Evolutionary conservation across 805 yeast species (phyloP).

Genomic region (Candida nonsorbophila): DNA sequence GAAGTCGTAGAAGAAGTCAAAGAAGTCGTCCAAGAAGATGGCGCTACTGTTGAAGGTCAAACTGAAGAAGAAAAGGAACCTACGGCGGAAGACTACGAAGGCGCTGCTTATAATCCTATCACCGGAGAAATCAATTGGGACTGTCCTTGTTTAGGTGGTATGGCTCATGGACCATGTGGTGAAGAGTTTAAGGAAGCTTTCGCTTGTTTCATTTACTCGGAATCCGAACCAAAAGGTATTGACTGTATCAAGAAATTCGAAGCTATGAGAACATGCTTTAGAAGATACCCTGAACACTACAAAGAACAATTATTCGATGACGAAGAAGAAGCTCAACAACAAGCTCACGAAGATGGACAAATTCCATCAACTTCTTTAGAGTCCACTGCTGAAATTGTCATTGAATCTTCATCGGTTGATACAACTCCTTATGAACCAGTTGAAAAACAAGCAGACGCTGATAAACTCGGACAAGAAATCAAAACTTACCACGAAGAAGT

Average conservation of each 20-base stretch:
- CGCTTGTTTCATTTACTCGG: conserved; percentile 90
- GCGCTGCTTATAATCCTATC: conserved; percentile 87
- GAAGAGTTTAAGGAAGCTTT: conserved; percentile 61
- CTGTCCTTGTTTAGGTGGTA: conserved; percentile 98
- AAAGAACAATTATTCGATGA: conserved; percentile 87
- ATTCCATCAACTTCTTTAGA: too few relatives aligned
- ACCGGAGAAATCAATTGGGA: conserved; percentile 99
- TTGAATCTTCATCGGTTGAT: too few relatives aligned
- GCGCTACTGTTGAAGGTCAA: conserved; percentile 1
- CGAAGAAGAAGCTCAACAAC: too few relatives aligned
- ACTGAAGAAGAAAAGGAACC: conserved; percentile 6
- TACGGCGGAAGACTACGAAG: conserved; percentile 23
- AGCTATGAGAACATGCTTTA: conserved; percentile 91
- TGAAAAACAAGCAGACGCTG: not conserved
- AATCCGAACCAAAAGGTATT: conserved; percentile 92
- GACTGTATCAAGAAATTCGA: conserved; percentile 91
- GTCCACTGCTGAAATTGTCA: too few relatives aligned
- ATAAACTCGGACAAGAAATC: not conserved
- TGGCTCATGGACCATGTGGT: conserved; percentile 99
- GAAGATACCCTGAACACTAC: conserved; percentile 86
- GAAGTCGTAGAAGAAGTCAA: conserved; percentile 4
- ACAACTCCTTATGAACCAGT: conserved; percentile 1
- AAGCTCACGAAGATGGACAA: too few relatives aligned
- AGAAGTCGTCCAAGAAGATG: conserved; percentile 3
- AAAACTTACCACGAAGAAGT: not conserved